Evolutionary conservation across 257 asterid genomes (phyloP).

Genomic region (Linderniella brevidens): DNA sequence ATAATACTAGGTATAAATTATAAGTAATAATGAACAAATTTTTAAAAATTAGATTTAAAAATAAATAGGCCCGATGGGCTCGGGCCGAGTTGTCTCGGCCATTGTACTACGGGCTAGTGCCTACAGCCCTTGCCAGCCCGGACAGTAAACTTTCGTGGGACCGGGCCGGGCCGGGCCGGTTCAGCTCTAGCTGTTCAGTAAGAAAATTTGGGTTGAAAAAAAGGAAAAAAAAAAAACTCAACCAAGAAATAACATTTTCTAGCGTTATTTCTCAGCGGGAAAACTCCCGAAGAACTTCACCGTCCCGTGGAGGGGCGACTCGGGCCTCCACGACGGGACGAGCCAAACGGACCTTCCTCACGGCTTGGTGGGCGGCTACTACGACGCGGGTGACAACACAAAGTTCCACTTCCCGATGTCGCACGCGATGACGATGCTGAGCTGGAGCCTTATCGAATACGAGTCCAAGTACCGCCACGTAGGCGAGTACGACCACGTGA

Average conservation of each 20-base stretch:
- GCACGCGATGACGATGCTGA: conserved; percentile 82
- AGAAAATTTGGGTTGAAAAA: too few relatives aligned
- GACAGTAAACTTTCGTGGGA: too few relatives aligned
- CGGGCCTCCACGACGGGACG: conserved; percentile 68
- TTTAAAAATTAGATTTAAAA: neutral
- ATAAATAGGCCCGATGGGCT: neutral
- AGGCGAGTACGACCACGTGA: conserved; percentile 56
- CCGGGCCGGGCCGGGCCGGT: too few relatives aligned
- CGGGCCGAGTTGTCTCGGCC: neutral
- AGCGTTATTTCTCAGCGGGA: conserved; percentile 63
- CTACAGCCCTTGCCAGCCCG: too few relatives aligned
- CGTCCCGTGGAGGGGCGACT: conserved; percentile 65
- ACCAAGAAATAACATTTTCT: too few relatives aligned
- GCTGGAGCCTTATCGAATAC: conserved; percentile 88
- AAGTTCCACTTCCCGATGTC: conserved; percentile 84
- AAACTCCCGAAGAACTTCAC: conserved; percentile 51
- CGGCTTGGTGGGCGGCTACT: conserved; percentile 80
- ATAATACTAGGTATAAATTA: too few relatives aligned
- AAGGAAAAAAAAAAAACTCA: too few relatives aligned
- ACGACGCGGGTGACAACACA: conserved; percentile 75
- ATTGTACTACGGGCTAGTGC: too few relatives aligned
- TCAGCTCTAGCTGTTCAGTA: too few relatives aligned
- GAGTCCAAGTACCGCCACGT: conserved; percentile 58
- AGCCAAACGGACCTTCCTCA: conserved; percentile 31
- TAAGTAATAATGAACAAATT: too few relatives aligned